A percentile compares a stretch with the other conserved stretches of the same genome.
Conservation (phyloP, 129 eudicot genomes). For the Chrysanthemum lavandulifolium region DNA sequence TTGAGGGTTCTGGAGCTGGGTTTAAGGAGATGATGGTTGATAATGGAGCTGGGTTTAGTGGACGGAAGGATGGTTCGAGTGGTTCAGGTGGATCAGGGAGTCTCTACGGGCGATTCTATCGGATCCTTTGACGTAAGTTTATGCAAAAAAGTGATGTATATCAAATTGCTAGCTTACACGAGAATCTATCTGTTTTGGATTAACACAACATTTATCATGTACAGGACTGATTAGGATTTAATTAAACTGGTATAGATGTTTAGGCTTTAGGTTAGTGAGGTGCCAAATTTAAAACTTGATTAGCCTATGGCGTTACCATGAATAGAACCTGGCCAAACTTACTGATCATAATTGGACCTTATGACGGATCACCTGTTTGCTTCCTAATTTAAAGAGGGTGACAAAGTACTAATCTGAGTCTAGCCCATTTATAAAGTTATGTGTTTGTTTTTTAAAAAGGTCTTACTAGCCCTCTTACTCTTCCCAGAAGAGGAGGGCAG, state of each 20-base stretch:
- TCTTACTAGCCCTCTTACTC: too few species aligned
- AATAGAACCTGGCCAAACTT: too few species aligned
- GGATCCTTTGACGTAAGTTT: conserved; percentile 82
- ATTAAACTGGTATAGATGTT: not conserved
- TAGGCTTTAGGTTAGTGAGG: not conserved
- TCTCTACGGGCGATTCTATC: conserved; percentile 69
- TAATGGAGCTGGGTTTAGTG: conserved; percentile 69
- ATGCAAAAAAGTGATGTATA: not conserved
- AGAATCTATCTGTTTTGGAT: too few species aligned
- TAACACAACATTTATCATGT: too few species aligned
- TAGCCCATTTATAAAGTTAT: too few species aligned
- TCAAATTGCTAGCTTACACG: too few species aligned
- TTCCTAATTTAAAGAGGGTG: too few species aligned
- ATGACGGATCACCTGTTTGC: too few species aligned
- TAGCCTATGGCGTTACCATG: not conserved
- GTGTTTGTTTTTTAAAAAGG: too few species aligned
- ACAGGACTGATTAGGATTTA: not conserved
- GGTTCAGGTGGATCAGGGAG: conserved; percentile 60
- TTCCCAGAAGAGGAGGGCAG: too few species aligned
- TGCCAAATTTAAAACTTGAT: not conserved
- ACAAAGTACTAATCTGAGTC: too few species aligned
- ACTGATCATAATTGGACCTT: too few species aligned
- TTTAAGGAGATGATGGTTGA: conserved; percentile 57
- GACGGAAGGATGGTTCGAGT: conserved; percentile 54
- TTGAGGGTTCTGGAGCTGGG: conserved; percentile 59